phyloP scores from a whole-genome alignment of 495 filamentous ascomycete genomes.

The Symbiotaphrina buchneri region DNA sequence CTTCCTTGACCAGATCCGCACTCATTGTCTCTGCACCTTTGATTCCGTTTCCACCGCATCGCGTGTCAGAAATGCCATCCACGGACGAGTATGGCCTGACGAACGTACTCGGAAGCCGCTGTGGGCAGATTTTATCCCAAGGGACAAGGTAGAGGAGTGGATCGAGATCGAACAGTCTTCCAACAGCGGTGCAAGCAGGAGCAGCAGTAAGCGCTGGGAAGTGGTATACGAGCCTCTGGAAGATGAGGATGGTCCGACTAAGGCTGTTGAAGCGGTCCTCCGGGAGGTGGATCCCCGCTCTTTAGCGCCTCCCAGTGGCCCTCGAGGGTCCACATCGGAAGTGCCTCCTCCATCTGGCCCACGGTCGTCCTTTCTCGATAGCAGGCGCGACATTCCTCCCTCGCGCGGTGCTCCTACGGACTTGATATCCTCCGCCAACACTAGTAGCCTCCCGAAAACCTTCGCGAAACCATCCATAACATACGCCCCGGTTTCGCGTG shows the following conservation, averaged over 20 bases:
- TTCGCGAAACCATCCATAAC: conserved; percentile 47
- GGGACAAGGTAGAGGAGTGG: conserved; percentile 52
- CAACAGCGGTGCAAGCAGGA: conserved; percentile 16
- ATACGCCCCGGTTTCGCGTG: conserved; percentile 30
- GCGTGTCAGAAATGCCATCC: conserved; percentile 54
- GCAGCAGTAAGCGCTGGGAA: conserved; percentile 37
- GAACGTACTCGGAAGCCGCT: conserved; percentile 68
- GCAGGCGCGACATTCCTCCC: conserved; percentile 6
- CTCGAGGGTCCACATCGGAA: no score
- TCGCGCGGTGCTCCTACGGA: conserved; percentile 27
- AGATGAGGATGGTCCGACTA: conserved; percentile 21
- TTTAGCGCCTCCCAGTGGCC: no score
- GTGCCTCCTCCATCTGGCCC: conserved; percentile 1
- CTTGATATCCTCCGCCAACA: no score
- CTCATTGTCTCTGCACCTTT: conserved; percentile 69
- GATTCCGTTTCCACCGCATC: conserved; percentile 42
- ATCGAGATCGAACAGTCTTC: conserved; percentile 35
- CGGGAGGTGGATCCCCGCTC: conserved; percentile 2
- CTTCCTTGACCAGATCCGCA: conserved; percentile 65
- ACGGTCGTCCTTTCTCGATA: neutral
- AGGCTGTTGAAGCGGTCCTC: neutral
- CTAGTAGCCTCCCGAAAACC: conserved; percentile 34
- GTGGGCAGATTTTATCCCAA: conserved; percentile 80
- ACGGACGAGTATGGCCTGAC: conserved; percentile 63
- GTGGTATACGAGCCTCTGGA: conserved; percentile 34